phyloP scores from a whole-genome alignment of 192 early-diverging fungal species.

The Anaeromyces robustus region DNA sequence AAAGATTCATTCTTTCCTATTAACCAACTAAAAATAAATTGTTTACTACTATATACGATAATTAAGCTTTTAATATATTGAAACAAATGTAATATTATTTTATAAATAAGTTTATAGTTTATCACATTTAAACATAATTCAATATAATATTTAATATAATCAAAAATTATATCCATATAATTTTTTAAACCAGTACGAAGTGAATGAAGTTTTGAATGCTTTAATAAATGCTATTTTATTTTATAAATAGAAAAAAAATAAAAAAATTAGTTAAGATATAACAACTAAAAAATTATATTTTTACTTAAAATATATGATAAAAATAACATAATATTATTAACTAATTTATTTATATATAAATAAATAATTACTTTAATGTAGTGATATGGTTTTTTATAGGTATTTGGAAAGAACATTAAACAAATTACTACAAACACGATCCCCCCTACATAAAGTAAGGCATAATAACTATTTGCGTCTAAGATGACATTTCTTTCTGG shows the following conservation, averaged over 20 bases:
- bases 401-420: not conserved
- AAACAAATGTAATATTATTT: not conserved
- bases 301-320: no score
- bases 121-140: not conserved
- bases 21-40: not conserved
- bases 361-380: not conserved
- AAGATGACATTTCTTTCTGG: not conserved
- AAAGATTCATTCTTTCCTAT: not conserved
- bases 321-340: not conserved
- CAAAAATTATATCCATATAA: not conserved
- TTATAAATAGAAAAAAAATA: not conserved
- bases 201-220: not conserved
- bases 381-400: not conserved
- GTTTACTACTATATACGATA: not conserved
- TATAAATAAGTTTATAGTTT: not conserved
- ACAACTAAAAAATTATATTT: no score
- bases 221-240: not conserved
- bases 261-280: not conserved
- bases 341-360: not conserved
- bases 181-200: not conserved
- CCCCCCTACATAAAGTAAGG: not conserved
- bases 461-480: not conserved
- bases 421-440: not conserved
- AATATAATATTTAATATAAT: not conserved
- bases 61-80: not conserved